Conservation (phyloP, 1,284 basidiomycete genomes). For the Malassezia arunalokei region DNA sequence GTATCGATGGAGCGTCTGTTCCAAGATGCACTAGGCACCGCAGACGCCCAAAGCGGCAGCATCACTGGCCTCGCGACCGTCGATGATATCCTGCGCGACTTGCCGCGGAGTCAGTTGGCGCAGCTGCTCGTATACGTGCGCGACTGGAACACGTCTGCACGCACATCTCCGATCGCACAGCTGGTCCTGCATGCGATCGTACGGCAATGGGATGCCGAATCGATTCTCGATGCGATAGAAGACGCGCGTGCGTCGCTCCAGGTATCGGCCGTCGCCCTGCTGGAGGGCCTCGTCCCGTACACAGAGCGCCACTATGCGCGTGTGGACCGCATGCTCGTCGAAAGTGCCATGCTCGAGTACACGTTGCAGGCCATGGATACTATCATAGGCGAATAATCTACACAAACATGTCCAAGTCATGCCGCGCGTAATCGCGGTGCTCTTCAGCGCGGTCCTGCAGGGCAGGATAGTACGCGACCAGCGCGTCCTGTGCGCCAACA, state of each 20-base stretch:
- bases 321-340: slow-evolving; percentile 74
- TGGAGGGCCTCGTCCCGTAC: slow-evolving; percentile 80
- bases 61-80: slow-evolving; percentile 34
- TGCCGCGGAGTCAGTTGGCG: slow-evolving; percentile 63
- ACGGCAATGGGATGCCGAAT: slow-evolving; percentile 60
- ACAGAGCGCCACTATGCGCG: slow-evolving; percentile 79
- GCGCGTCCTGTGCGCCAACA: slow-evolving; percentile 71
- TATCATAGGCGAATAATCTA: slow-evolving; percentile 28
- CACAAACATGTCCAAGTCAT: slow-evolving; percentile 25
- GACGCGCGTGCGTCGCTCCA: slow-evolving; percentile 17
- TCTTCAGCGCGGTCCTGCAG: slow-evolving; percentile 36
- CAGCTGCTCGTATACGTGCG: slow-evolving; percentile 70
- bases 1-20: slow-evolving; percentile 15
- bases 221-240: slow-evolving; percentile 61
- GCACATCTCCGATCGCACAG: slow-evolving; percentile 76
- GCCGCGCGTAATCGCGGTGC: slow-evolving; percentile 34
- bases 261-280: slow-evolving; percentile 52
- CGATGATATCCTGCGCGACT: slow-evolving; percentile 58
- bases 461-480: slow-evolving; percentile 82
- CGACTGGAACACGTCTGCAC: slow-evolving; percentile 85
- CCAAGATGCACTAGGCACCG: slow-evolving; percentile 12
- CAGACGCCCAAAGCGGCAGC: slow-evolving; percentile 11
- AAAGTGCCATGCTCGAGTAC: slow-evolving; percentile 86
- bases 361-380: slow-evolving; percentile 78
- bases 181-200: slow-evolving; percentile 68